phyloP scores from a whole-genome alignment of 148 eudicot genomes.

The Diospyros kaki region DNA sequence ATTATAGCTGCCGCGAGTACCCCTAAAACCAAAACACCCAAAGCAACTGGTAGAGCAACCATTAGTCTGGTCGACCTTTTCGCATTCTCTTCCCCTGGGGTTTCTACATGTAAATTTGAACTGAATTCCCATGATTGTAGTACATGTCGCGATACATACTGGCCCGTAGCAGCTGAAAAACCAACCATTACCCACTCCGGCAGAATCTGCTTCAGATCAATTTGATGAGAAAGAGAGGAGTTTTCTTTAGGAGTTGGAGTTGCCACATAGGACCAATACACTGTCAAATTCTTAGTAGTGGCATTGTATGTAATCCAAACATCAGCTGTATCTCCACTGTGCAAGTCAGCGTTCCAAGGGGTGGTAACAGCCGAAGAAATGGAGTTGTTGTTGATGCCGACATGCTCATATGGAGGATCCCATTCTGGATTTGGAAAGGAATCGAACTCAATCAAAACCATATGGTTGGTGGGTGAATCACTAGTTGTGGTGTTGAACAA shows the following conservation, averaged over 20 bases:
- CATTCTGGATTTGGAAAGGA: neutral
- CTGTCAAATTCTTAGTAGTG: slow-evolving; percentile 29
- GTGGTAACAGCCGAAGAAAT: slow-evolving; percentile 17
- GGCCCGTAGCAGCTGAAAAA: slow-evolving; percentile 40
- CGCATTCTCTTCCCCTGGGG: neutral
- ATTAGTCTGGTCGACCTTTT: slow-evolving; percentile 4
- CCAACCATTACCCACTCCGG: slow-evolving; percentile 42
- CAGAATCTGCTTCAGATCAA: slow-evolving; percentile 35
- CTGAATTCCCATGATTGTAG: slow-evolving; percentile 26
- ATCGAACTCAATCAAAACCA: slow-evolving; percentile 43
- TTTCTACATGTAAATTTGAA: neutral
- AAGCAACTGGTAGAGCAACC: slow-evolving; percentile 7
- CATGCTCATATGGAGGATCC: slow-evolving; percentile 25
- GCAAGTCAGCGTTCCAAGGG: slow-evolving; percentile 18
- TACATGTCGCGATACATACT: slow-evolving; percentile 13
- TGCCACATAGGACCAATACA: slow-evolving; percentile 28
- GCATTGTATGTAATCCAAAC: slow-evolving; percentile 37
- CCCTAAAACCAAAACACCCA: slow-evolving; percentile 4
- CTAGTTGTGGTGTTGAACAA: slow-evolving; percentile 40
- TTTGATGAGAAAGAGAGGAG: slow-evolving; percentile 27
- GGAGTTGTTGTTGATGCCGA: slow-evolving; percentile 45
- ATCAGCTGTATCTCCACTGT: slow-evolving; percentile 31
- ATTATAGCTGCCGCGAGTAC: neutral
- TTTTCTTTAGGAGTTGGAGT: slow-evolving; percentile 3
- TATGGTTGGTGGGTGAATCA: slow-evolving; percentile 18